Conservation (phyloP, 1,284 basidiomycete genomes). For the Tylopilus orsonianus region DNA sequence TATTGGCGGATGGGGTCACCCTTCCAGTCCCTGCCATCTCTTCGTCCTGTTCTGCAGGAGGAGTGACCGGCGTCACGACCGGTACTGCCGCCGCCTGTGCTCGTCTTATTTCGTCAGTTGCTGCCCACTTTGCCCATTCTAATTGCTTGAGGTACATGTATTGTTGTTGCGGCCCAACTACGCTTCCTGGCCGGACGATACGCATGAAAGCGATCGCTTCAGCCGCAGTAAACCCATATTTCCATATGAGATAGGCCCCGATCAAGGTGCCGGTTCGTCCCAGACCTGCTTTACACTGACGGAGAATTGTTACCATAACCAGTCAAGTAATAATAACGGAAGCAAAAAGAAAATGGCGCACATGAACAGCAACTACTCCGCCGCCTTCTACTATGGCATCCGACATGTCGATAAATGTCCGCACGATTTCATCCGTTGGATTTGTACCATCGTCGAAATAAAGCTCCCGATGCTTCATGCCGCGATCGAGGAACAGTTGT, state of each 20-base stretch:
- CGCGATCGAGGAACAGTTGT: constrained; percentile 78
- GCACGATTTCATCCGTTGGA: constrained; percentile 91
- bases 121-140: constrained; percentile 93
- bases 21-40: constrained; percentile 41
- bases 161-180: constrained; percentile 92
- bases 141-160: constrained; percentile 97
- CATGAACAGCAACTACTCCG: constrained; percentile 86
- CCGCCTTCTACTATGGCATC: constrained; percentile 78
- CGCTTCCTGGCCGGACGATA: constrained; percentile 92
- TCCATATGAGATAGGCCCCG: constrained; percentile 98
- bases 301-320: constrained; percentile 19
- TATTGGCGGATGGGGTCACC: constrained; percentile 39
- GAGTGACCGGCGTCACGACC: constrained; percentile 75
- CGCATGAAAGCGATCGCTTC: constrained; percentile 99
- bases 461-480: constrained; percentile 89
- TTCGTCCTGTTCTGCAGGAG: constrained; percentile 70
- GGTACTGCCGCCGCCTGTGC: constrained; percentile 49
- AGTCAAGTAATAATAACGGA: constrained; percentile 15
- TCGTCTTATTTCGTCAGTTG: constrained; percentile 67
- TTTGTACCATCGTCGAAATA: constrained; percentile 99
- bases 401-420: constrained; percentile 84
- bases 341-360: constrained; percentile 42
- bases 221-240: constrained; percentile 97
- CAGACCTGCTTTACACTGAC: constrained; percentile 89
- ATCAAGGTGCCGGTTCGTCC: constrained; percentile 94